Percentiles rank a stretch among this genome's conserved stretches.
Evolutionary conservation across 495 filamentous ascomycete species (phyloP).

Genomic region (Daldinia concentrica): DNA sequence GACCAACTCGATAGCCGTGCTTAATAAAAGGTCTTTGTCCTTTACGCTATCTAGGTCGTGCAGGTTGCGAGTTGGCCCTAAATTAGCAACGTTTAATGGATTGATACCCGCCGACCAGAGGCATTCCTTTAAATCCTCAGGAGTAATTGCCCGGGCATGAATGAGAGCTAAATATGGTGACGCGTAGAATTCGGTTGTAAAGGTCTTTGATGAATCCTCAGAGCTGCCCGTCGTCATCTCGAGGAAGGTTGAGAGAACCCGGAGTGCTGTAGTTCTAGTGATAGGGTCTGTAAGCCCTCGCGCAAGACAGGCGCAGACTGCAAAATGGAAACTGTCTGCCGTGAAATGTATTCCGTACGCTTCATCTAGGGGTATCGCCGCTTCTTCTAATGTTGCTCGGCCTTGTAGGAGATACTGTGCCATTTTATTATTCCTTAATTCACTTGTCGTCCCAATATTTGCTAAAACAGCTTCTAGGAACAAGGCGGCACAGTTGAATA

Average conservation of each 20-base stretch:
- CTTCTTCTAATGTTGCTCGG: constrained; percentile 64
- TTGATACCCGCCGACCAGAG: constrained; percentile 63
- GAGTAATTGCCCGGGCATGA: constrained; percentile 54
- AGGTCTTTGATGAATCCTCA: constrained; percentile 26
- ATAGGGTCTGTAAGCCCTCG: constrained; percentile 67
- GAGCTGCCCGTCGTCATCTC: constrained; percentile 61
- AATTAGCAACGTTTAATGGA: constrained; percentile 46
- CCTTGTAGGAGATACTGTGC: constrained; percentile 66
- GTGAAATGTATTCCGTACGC: constrained; percentile 70
- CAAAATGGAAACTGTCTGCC: constrained; percentile 70
- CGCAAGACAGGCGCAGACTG: constrained; percentile 66
- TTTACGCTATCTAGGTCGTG: constrained; percentile 56
- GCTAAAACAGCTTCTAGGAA: constrained; percentile 69
- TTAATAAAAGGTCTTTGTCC: constrained; percentile 66
- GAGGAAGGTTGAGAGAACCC: constrained; percentile 66
- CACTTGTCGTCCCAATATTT: constrained; percentile 65
- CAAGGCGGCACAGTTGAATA: constrained; percentile 69
- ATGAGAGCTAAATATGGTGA: constrained; percentile 63
- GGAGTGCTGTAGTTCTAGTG: constrained; percentile 63
- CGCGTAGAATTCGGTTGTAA: constrained; percentile 49
- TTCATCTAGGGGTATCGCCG: constrained; percentile 65
- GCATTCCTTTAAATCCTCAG: constrained; percentile 60
- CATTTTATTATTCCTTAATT: constrained; percentile 67
- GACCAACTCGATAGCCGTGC: constrained; percentile 63
- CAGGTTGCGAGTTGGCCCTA: constrained; percentile 47